A percentile compares a stretch with the other conserved stretches of the same genome.
Conservation (phyloP, 257 asterid genomes). For the Datura wrightii region DNA sequence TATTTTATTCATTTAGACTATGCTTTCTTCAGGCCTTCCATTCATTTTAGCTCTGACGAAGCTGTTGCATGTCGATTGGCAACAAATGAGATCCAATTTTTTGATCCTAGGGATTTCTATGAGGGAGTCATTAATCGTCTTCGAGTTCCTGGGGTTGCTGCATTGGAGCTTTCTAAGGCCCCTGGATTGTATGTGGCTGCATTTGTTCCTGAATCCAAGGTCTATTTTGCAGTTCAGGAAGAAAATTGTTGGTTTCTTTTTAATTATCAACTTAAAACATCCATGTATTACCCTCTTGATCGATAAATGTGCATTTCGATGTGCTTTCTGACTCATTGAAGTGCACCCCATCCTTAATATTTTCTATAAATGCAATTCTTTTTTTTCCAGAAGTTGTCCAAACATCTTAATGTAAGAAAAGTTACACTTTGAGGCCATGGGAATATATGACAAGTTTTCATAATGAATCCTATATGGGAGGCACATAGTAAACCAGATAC, state of each 20-base stretch:
- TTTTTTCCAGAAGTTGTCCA: background rate
- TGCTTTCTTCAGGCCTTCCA: conserved; percentile 65
- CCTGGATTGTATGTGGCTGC: conserved; percentile 80
- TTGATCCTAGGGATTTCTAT: conserved; percentile 73
- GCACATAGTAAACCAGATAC: background rate
- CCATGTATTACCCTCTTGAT: background rate
- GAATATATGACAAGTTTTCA: conserved; percentile 13
- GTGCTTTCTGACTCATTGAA: background rate
- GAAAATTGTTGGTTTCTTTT: background rate
- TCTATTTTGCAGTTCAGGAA: conserved; percentile 34
- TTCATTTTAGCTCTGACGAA: conserved; percentile 78
- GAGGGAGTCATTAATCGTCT: conserved; percentile 77
- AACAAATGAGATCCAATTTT: conserved; percentile 86
- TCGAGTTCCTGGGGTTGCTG: conserved; percentile 88
- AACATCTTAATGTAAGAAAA: background rate
- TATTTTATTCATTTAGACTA: conserved; percentile 22
- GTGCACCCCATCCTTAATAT: background rate
- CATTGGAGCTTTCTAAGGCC: conserved; percentile 76
- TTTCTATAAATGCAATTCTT: background rate
- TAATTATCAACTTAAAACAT: background rate
- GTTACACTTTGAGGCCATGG: background rate
- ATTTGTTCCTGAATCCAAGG: conserved; percentile 96
- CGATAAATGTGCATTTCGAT: background rate
- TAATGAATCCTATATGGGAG: background rate
- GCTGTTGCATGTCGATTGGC: conserved; percentile 79